Base-by-base conservation (phyloP, 306 rosid genomes). In the Hippophae gyantsensis region DNA sequence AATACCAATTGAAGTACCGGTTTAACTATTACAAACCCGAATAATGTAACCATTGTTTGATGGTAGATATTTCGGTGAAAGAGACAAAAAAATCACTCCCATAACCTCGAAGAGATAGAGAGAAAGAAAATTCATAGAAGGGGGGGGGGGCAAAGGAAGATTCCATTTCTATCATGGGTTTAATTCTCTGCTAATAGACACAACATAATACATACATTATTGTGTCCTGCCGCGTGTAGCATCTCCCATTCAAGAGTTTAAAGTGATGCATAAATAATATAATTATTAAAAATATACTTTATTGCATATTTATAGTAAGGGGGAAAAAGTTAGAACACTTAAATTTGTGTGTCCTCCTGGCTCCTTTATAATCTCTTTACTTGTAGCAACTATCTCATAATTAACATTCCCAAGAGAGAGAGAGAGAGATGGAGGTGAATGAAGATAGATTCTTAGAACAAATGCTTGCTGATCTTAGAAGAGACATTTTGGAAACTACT, bases 21-120 rank as follows among this genome's bases (percentile, higher is more conserved):
- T 18, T 18, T 18, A 18, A 18, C 18, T 18, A 0, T 18, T 18
- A 18, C 18, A 18, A 18, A 18, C 18, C 18, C 18, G 18, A 18
- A 18, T 18, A 18, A 0, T 18, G 38, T 27, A 27, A 27, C 38
- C 0, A 2, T 61, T 77, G 62, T 75, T 58, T 62, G 71, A 71
- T 83, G 76, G 69, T 76, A 71, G 70, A 69, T 78, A 81, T 87
- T 84, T 82, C 89, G 86, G 86, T 78, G 86, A 87, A 76, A 79
- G 64, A 42, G 88, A 86, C 95, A 66, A 10, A 57, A 80, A 60
- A 80, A 75, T 66, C 56, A 13, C 52, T n/a, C 32, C 48, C 44
- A 10, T 14, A 46, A 7, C 23, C 12, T 11, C 9, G 18, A 18
- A 27, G 38, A 2, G 4, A 27, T 2, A 0, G 38, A 27, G 38